phyloP scores from a whole-genome alignment of 345 rosid genomes.

The Salix arbutifolia region DNA sequence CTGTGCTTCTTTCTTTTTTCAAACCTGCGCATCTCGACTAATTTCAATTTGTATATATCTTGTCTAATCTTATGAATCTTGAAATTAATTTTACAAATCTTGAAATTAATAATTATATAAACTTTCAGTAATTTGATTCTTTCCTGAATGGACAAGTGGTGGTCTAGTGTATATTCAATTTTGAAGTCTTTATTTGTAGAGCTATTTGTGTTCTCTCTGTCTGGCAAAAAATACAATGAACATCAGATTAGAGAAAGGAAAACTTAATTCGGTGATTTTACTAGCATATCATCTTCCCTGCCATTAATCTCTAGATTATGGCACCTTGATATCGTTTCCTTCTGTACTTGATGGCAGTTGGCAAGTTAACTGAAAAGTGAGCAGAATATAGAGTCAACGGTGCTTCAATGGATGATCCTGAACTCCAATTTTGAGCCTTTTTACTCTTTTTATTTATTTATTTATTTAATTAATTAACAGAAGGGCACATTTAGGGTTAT shows the following conservation, averaged over 20 bases:
- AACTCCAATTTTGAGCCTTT: constrained; percentile 39
- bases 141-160: neutral
- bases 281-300: no score
- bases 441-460: neutral
- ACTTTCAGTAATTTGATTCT: no score
- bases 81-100: no score
- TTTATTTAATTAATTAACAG: neutral
- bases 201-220: neutral
- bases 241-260: neutral
- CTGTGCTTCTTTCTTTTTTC: no score
- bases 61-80: no score
- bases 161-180: neutral
- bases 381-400: constrained; percentile 60
- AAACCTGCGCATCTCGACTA: no score
- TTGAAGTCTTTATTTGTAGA: neutral
- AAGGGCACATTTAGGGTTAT: neutral
- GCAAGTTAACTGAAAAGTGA: constrained; percentile 45
- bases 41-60: no score
- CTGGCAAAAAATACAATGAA: neutral
- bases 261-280: no score
- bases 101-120: no score
- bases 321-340: no score
- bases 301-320: no score
- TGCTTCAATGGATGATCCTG: constrained; percentile 89
- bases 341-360: no score